Base-by-base conservation (phyloP, 2,329 filamentous ascomycete genomes). In the Dendryphion nanum region DNA sequence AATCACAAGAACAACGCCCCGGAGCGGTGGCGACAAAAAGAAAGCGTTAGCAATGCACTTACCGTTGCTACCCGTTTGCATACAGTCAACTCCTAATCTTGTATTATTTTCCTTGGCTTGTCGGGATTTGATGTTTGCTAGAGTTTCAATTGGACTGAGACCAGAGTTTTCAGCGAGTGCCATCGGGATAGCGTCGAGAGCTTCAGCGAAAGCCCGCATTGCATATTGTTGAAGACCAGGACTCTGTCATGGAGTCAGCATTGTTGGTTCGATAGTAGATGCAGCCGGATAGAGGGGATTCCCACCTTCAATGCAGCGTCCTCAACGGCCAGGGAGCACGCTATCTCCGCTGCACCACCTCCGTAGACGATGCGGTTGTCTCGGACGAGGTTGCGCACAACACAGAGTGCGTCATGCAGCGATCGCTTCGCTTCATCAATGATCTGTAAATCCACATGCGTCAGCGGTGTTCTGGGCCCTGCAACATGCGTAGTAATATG, bases 381-480 rank as follows among this genome's bases (percentile, higher is more conserved):
- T 45, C 81, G 82, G 35, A 98, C 93, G 31, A 98, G 76, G 72
- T 98, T 98, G 57, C 94, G 86, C 36, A 98, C 93, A 33, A 98
- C 93, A 64, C 94, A 98, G 35, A 98, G 82, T 41, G 93, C 93
- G 69, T 98, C 93, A 67, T 98, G 94, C 42, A 98, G 78, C 33
- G 93, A 97, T 57, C 94, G 83, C 76, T 96, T 96, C 38, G 94
- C 94, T 71, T 98, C 94, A 63, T 98, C 94, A 66, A 98, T 97
- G 67, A 98, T 95, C 87, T 94, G 36, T 18, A 19, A 33, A 18
- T 39, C 14, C 33, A 18, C 10, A 17, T 21, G 35, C 28, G 39
- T 41, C 21, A 35, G 34, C 35, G 33, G 20, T 15, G 24, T 35
- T 39, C 41, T 35, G 35, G 35, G 13, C 35, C 18, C 20, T 41